Evolutionary conservation across 2,329 filamentous ascomycete species (phyloP).

Genomic region (Aphanoascus verrucosus): DNA sequence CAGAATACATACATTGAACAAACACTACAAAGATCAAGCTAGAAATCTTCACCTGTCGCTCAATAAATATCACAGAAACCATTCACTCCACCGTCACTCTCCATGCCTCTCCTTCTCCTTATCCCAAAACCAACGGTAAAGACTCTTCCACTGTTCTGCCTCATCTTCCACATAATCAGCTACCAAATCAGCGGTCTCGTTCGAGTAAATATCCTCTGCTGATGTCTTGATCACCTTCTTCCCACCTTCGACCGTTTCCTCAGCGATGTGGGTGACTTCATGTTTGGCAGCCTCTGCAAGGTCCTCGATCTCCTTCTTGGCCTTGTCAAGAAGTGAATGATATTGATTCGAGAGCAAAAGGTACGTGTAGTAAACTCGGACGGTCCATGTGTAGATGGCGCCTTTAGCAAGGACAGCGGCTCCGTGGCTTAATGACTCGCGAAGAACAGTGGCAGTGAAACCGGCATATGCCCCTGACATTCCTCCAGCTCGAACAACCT

Average conservation of each 20-base stretch:
- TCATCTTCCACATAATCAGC: slow-evolving; percentile 39
- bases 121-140: slow-evolving; percentile 35
- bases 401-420: slow-evolving; percentile 83
- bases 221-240: neutral
- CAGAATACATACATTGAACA: too few relatives aligned
- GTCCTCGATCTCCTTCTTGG: slow-evolving; percentile 33
- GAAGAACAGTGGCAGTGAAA: slow-evolving; percentile 62
- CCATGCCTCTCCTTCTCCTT: slow-evolving; percentile 25
- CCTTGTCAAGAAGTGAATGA: slow-evolving; percentile 19
- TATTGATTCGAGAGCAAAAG: slow-evolving; percentile 39
- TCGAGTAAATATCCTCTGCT: slow-evolving; percentile 14
- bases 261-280: slow-evolving; percentile 19
- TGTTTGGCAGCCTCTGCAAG: slow-evolving; percentile 33
- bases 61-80: too few relatives aligned
- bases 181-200: slow-evolving; percentile 38
- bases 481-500: slow-evolving; percentile 12
- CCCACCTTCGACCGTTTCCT: slow-evolving; percentile 23
- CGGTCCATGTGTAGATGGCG: slow-evolving; percentile 58
- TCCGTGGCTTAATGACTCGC: slow-evolving; percentile 76
- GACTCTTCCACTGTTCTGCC: slow-evolving; percentile 25
- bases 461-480: slow-evolving; percentile 55
- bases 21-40: too few relatives aligned
- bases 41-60: too few relatives aligned
- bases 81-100: neutral
- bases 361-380: slow-evolving; percentile 59